Evolutionary conservation across 2,329 filamentous ascomycete genomes (phyloP).

Genomic region (Ceratocystis papillata): DNA sequence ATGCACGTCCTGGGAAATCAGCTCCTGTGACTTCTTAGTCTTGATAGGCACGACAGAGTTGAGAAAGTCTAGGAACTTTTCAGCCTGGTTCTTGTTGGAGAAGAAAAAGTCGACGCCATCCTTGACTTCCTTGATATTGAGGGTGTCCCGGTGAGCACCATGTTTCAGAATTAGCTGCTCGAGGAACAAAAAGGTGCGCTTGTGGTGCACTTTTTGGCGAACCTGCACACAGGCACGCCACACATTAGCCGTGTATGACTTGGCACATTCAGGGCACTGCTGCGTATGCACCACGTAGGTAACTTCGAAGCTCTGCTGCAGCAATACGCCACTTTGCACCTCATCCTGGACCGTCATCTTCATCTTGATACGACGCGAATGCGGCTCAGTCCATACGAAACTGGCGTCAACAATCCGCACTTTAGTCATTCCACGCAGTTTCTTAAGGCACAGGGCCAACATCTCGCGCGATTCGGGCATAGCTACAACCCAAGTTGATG

Average conservation of each 20-base stretch:
- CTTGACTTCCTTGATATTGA: slow-evolving; percentile 96
- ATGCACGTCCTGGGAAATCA: slow-evolving; percentile 88
- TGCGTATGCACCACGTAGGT: slow-evolving; percentile 83
- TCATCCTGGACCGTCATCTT: slow-evolving; percentile 84
- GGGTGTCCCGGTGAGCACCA: slow-evolving; percentile 77
- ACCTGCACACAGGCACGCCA: slow-evolving; percentile 93
- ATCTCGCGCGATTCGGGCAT: slow-evolving; percentile 82
- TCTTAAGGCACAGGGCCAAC: slow-evolving; percentile 80
- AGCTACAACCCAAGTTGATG: slow-evolving; percentile 75
- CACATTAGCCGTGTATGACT: slow-evolving; percentile 92
- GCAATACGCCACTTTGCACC: slow-evolving; percentile 50
- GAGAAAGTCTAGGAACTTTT: slow-evolving; percentile 85
- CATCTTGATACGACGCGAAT: slow-evolving; percentile 82
- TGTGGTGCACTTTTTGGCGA: slow-evolving; percentile 92
- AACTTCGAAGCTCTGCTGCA: slow-evolving; percentile 94
- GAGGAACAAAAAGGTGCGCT: slow-evolving; percentile 60
- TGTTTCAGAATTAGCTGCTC: slow-evolving; percentile 97
- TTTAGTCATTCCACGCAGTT: slow-evolving; percentile 74
- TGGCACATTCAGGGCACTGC: slow-evolving; percentile 89
- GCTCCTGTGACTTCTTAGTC: slow-evolving; percentile 65
- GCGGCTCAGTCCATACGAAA: slow-evolving; percentile 97
- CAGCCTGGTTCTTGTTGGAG: slow-evolving; percentile 75
- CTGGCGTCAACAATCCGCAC: slow-evolving; percentile 89
- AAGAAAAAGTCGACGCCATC: slow-evolving; percentile 97
- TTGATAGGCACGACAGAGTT: slow-evolving; percentile 68